Conservation (phyloP, 495 filamentous ascomycete genomes). For the Penicillium maclennaniae region DNA sequence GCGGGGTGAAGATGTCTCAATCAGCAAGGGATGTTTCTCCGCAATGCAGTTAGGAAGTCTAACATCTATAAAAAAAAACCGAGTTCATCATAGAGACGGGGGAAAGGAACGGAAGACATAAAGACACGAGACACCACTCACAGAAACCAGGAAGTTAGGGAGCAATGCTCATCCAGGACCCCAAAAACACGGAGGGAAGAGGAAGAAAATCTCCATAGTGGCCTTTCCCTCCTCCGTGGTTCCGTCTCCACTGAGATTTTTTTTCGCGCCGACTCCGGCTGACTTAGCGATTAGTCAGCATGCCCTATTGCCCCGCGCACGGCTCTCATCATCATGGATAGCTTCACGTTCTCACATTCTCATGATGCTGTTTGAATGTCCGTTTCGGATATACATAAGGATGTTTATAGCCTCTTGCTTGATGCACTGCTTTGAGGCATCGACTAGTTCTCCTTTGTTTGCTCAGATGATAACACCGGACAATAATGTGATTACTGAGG, state of each 20-base stretch:
- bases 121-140: constrained; percentile 5
- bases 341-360: background rate
- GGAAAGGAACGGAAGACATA: background rate
- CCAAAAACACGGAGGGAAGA: constrained; percentile 14
- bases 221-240: constrained; percentile 13
- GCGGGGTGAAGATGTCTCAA: constrained; percentile 19
- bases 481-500: background rate
- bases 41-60: constrained; percentile 46
- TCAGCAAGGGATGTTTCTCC: constrained; percentile 43
- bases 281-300: constrained; percentile 1
- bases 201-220: constrained; percentile 15
- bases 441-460: background rate
- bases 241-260: constrained; percentile 19
- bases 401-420: background rate
- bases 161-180: constrained; percentile 19
- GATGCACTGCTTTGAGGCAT: background rate
- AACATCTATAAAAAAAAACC: constrained; percentile 49
- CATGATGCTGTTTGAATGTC: background rate
- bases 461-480: background rate
- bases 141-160: constrained; percentile 12
- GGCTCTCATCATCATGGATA: background rate
- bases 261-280: constrained; percentile 16
- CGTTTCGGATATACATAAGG: background rate
- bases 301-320: background rate
- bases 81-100: constrained; percentile 41